Conservation (phyloP, 805 yeast species). For the Ogataea siamensis region DNA sequence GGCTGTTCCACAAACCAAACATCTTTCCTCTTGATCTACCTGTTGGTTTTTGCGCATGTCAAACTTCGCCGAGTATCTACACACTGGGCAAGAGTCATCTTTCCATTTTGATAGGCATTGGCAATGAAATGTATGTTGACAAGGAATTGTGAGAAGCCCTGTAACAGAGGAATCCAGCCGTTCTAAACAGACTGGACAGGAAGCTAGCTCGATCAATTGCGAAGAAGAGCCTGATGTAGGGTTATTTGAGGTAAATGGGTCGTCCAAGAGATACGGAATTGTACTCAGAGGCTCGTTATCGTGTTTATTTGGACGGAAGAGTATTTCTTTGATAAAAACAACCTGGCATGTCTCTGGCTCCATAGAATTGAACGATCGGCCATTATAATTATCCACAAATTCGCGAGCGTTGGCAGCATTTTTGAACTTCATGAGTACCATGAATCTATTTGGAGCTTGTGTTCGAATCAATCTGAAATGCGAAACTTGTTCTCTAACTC, state of each 20-base stretch:
- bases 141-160: constrained; percentile 82
- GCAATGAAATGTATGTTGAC: constrained; percentile 93
- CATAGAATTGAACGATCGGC: constrained; percentile 76
- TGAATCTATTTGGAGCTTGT: constrained; percentile 62
- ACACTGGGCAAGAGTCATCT: constrained; percentile 88
- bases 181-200: constrained; percentile 91
- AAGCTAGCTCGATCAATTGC: constrained; percentile 61
- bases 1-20: constrained; percentile 56
- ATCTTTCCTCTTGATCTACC: constrained; percentile 37
- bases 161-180: constrained; percentile 78
- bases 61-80: constrained; percentile 63
- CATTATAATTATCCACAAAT: constrained; percentile 67
- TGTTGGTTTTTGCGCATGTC: constrained; percentile 21
- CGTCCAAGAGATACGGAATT: constrained; percentile 68
- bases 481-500: constrained; percentile 50
- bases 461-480: constrained; percentile 74
- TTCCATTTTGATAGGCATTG: constrained; percentile 85
- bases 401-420: constrained; percentile 52
- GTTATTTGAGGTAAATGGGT: constrained; percentile 49
- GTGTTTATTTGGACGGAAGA: constrained; percentile 37
- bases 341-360: constrained; percentile 86
- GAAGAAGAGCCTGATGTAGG: neutral
- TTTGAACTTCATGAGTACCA: constrained; percentile 75
- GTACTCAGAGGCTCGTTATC: constrained; percentile 26
- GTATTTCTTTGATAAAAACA: constrained; percentile 61